phyloP scores from a whole-genome alignment of 2,329 filamentous ascomycete species.

The Penicillium sp. region DNA sequence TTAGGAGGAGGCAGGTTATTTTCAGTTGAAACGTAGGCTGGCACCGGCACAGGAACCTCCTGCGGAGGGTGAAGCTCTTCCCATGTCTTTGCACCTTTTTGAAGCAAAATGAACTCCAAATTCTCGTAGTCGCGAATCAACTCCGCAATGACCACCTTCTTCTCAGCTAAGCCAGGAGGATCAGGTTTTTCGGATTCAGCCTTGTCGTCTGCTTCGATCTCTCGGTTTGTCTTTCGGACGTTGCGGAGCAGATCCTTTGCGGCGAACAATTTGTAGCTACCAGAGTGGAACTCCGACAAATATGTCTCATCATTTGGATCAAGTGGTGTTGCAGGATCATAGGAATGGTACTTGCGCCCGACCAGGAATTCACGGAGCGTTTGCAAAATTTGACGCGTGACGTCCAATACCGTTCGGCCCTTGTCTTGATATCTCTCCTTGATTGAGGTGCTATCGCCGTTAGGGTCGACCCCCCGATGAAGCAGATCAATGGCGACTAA shows the following conservation, averaged over 20 bases:
- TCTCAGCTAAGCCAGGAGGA: constrained; percentile 42
- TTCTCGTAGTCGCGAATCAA: constrained; percentile 53
- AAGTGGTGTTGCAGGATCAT: background rate
- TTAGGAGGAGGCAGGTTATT: background rate
- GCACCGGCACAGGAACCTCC: background rate
- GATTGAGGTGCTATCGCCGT: constrained; percentile 60
- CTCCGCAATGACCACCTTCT: constrained; percentile 54
- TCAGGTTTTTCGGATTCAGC: constrained; percentile 5
- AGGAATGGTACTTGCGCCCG: constrained; percentile 16
- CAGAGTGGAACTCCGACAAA: constrained; percentile 50
- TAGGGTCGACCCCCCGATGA: constrained; percentile 63
- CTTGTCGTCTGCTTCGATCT: constrained; percentile 20
- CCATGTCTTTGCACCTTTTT: constrained; percentile 67
- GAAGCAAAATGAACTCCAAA: constrained; percentile 53
- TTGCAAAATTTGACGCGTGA: constrained; percentile 55
- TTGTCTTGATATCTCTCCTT: constrained; percentile 27
- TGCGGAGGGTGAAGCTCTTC: constrained; percentile 57
- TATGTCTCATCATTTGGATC: constrained; percentile 51
- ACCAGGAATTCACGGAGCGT: constrained; percentile 48
- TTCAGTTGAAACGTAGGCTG: constrained; percentile 6
- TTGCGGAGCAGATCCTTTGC: constrained; percentile 40
- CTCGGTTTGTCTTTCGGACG: constrained; percentile 39
- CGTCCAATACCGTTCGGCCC: constrained; percentile 55
- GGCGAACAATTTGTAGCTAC: constrained; percentile 61
- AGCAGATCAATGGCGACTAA: constrained; percentile 59